phyloP scores from a whole-genome alignment of 768 basidiomycete species.

The Boletus sp. region DNA sequence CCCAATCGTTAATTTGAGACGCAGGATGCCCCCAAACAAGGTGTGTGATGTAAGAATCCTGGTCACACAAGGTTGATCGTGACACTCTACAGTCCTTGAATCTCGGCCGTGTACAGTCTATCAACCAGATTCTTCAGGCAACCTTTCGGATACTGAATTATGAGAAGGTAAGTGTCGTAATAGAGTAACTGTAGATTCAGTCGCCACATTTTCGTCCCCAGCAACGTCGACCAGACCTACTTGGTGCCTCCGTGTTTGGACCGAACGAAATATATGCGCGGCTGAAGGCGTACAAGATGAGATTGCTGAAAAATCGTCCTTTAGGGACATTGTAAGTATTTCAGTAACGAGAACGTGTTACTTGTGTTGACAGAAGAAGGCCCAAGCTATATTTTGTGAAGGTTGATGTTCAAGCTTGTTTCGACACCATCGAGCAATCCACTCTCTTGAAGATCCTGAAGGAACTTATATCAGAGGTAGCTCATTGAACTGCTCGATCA shows the following conservation, averaged over 20 bases:
- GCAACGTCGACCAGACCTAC: slow-evolving; percentile 56
- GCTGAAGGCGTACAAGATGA: slow-evolving; percentile 67
- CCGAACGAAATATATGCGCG: slow-evolving; percentile 77
- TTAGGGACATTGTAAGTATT: slow-evolving; percentile 52
- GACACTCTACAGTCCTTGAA: slow-evolving; percentile 29
- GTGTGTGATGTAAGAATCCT: slow-evolving; percentile 25
- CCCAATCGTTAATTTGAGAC: slow-evolving; percentile 88
- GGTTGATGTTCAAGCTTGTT: slow-evolving; percentile 92
- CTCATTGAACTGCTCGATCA: neutral
- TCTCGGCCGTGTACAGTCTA: slow-evolving; percentile 50
- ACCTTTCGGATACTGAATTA: slow-evolving; percentile 86
- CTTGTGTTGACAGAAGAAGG: slow-evolving; percentile 37
- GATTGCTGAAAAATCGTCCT: slow-evolving; percentile 35
- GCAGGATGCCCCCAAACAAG: slow-evolving; percentile 39
- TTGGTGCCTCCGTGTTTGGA: slow-evolving; percentile 83
- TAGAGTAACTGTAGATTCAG: neutral
- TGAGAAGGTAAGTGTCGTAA: slow-evolving; percentile 59
- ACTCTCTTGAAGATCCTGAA: slow-evolving; percentile 77
- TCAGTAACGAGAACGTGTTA: neutral
- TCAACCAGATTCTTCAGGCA: slow-evolving; percentile 82
- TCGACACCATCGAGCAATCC: slow-evolving; percentile 91
- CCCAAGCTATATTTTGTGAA: slow-evolving; percentile 95
- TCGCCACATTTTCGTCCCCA: slow-evolving; percentile 29
- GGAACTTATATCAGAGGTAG: slow-evolving; percentile 68
- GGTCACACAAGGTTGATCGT: neutral